Evolutionary conservation across 2,329 filamentous ascomycete species (phyloP).

Genomic region (Sphaerulina vaccinii): DNA sequence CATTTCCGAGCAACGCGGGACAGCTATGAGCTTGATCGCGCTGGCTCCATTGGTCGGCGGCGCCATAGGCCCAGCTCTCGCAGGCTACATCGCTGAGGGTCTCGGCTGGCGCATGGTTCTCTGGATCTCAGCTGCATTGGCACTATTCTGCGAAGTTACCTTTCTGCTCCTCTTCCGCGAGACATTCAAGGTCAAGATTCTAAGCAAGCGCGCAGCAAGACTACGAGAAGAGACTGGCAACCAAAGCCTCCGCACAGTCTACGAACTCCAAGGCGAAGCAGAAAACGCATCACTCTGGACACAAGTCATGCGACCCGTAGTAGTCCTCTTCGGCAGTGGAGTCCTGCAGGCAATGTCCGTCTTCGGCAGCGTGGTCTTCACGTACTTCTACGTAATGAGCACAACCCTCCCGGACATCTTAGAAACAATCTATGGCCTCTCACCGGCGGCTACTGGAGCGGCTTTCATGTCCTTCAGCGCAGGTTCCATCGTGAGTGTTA

Average conservation of each 20-base stretch:
- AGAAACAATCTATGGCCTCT: constrained; percentile 43
- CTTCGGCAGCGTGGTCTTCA: constrained; percentile 45
- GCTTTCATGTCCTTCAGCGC: constrained; percentile 57
- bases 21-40: constrained; percentile 58
- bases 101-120: constrained; percentile 57
- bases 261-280: constrained; percentile 18
- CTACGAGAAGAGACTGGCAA: constrained; percentile 27
- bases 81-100: constrained; percentile 55
- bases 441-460: constrained; percentile 53
- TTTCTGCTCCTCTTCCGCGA: constrained; percentile 57
- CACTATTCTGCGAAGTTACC: constrained; percentile 49
- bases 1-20: constrained; percentile 55
- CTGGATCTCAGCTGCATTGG: constrained; percentile 52
- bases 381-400: constrained; percentile 49
- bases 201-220: constrained; percentile 45
- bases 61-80: constrained; percentile 57
- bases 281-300: constrained; percentile 31
- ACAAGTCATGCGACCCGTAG: constrained; percentile 43
- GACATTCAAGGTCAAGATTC: constrained; percentile 60
- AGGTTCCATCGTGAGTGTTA: constrained; percentile 43
- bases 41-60: constrained; percentile 59
- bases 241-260: constrained; percentile 20
- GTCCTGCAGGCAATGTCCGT: constrained; percentile 55
- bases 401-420: constrained; percentile 48
- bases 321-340: constrained; percentile 49